Evolutionary conservation across 306 rosid species (phyloP), one percentile per base, ranked within the genome.

Genomic region (Prunus campanulata): DNA sequence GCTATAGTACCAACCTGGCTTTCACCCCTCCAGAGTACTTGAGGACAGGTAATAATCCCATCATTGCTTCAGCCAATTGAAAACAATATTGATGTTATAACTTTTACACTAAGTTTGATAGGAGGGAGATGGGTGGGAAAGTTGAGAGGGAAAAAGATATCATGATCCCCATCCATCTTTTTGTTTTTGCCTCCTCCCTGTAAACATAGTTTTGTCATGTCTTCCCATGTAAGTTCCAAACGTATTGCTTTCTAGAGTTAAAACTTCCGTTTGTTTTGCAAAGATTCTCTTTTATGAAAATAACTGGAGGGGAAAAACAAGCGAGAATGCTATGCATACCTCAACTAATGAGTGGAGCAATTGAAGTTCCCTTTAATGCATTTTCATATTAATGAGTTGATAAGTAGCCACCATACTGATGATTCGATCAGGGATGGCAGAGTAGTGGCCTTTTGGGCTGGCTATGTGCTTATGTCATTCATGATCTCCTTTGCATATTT

Each of bases 21-120:
- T 96, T 96, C 88, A 96, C 99, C 71, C 99, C 99, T 80, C 99
- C 99, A 9, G 99, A 96, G 77, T 96, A 96, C 87, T 87, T 92
- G 86, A 92, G 96, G 77, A 96, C 97, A 66, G 99, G 99, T 96
- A 82, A 51, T 70, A n/a, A 52, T 67, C 20, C 52, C 61, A 11
- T 72, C 44, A 74, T 27, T 70, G 70, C 20, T 61, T 52, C 60
- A 19, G 69, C 67, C 11, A 29, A 66, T n/a, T 19, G 77, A 14
- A 44, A 39, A 25, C 69, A 68, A 73, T 19, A 49, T 24, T 39
- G 25, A 14, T 13, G 29, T 42, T 22, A 25, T 18, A 10, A 22
- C 6, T n/a, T 50, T 44, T 3, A 2, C 56, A 14, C 20, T 62
- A 30, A 12, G 13, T 63, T 59, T 47, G 39, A 18, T 70, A 4